Percentiles rank a stretch among this genome's conserved stretches.
Evolutionary conservation across 2,329 filamentous ascomycete species (phyloP).

Genomic region (Aspergillus chevalieri): DNA sequence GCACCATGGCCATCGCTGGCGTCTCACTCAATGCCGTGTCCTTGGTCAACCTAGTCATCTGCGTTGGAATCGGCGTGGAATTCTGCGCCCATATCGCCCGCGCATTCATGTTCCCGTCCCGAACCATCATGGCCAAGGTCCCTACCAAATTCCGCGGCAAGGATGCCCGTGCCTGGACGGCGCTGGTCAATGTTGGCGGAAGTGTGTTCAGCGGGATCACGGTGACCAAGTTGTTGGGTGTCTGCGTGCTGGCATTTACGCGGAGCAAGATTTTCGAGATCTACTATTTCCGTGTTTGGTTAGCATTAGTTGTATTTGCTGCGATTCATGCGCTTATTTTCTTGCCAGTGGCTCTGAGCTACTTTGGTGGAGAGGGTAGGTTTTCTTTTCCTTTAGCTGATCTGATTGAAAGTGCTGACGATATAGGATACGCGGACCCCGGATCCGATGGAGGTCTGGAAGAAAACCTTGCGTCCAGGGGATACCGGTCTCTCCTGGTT

Average conservation of each 20-base stretch:
- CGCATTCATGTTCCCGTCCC: constrained; percentile 89
- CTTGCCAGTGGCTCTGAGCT: constrained; percentile 78
- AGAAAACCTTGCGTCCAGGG: constrained; percentile 73
- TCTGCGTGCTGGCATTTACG: constrained; percentile 88
- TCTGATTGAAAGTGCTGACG: constrained; percentile 7
- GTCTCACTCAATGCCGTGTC: constrained; percentile 94
- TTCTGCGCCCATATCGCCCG: constrained; percentile 96
- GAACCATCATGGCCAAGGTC: constrained; percentile 72
- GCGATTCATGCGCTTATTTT: constrained; percentile 85
- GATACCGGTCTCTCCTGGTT: constrained; percentile 70
- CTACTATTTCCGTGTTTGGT: constrained; percentile 97
- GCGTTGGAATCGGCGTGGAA: constrained; percentile 91
- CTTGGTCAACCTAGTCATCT: constrained; percentile 93
- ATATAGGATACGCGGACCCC: constrained; percentile 71
- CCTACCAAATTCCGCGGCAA: constrained; percentile 71
- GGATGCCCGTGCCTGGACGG: constrained; percentile 84
- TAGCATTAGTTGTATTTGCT: constrained; percentile 83
- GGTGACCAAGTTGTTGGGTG: constrained; percentile 87
- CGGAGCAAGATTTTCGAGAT: constrained; percentile 98
- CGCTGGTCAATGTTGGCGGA: constrained; percentile 87
- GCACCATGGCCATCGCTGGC: constrained; percentile 81
- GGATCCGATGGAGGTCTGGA: constrained; percentile 83
- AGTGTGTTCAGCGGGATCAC: constrained; percentile 96
- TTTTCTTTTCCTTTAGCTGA: constrained; percentile 7
- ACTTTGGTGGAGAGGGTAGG: constrained; percentile 72